Conservation (phyloP, 1,284 basidiomycete genomes). For the Irpex sp. region DNA sequence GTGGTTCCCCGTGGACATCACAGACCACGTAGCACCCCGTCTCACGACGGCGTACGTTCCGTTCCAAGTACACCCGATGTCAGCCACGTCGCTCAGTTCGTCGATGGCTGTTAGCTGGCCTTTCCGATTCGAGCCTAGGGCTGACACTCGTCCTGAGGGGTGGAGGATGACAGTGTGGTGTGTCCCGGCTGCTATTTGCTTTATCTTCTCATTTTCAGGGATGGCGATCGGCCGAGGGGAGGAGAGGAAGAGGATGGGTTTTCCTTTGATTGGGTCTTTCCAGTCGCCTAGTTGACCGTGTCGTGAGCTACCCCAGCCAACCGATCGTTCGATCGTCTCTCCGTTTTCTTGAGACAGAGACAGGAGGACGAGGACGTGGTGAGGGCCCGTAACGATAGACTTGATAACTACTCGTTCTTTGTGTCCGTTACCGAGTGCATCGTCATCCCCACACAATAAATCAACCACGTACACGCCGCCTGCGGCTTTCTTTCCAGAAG, state of each 20-base stretch:
- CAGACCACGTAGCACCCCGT: conserved; percentile 13
- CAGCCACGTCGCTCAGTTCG: conserved; percentile 21
- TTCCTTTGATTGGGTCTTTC: conserved; percentile 14
- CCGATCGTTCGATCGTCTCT: conserved; percentile 29
- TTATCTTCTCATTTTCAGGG: conserved; percentile 10
- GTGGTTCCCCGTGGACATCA: conserved; percentile 55
- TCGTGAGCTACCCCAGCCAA: conserved; percentile 80
- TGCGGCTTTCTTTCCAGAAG: not conserved
- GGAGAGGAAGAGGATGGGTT: conserved; percentile 25
- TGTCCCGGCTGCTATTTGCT: conserved; percentile 44
- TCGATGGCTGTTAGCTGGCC: conserved; percentile 51
- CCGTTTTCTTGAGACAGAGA: conserved; percentile 19
- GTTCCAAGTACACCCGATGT: conserved; percentile 74
- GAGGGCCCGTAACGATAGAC: conserved; percentile 59
- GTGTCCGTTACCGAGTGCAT: not conserved
- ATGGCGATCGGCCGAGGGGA: conserved; percentile 21
- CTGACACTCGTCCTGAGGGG: conserved; percentile 40
- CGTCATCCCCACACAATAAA: not conserved
- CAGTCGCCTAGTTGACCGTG: conserved; percentile 70
- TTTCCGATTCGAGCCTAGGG: conserved; percentile 66
- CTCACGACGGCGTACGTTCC: conserved; percentile 57
- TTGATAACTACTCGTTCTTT: conserved; percentile 24
- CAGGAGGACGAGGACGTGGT: conserved; percentile 59
- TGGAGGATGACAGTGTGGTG: conserved; percentile 65
- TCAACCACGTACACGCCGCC: conserved; percentile 35